Evolutionary conservation across 768 basidiomycete genomes (phyloP), one percentile per base, ranked within the genome.

Genomic region (Tremella yokohamensis): DNA sequence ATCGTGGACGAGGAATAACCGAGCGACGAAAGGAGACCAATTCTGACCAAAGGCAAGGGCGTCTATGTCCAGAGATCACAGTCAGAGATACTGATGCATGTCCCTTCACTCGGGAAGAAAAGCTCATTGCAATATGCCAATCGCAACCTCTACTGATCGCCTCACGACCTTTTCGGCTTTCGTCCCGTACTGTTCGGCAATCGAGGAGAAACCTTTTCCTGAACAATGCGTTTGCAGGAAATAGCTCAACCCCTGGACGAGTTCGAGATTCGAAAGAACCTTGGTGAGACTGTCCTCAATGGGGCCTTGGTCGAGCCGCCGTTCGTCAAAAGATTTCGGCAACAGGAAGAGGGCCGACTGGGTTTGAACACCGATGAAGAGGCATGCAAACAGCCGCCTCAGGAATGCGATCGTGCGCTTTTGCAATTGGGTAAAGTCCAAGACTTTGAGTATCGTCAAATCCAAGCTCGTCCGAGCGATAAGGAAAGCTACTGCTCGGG

Each of bases 401-500:
- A 98, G 79, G 76, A 97, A 98, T 15, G 73, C 75, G 1, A 70
- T 78, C 6, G 87, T 83, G 56, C 82, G 82, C 3, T 83, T 74
- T 62, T 88, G 86, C 49, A 94, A 81, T 0, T 78, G 58, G 0
- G 85, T 87, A 70, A 98, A 97, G 70, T 94, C 89, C 47, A 98
- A 81, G 16, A 93, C 93, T 83, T 97, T 97, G 56, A 98, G 79
- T 8, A 96, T 83, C 0, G 83, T 80, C 47, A 98, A 78, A 20
- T 84, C 81, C 25, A 88, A 79, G 11, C 83, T 84, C 61, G 87
- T 89, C 74, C 90, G 90, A 3, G 90, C 88, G 40, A 96, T 83
- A 84, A 89, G 90, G 90, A 93, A 99, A 1, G 84, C 91, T 63
- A 89, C 90, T 6, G 87, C 87, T 65, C 82, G 84, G 12, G 93